A percentile compares a stretch with the other conserved stretches of the same genome.
phyloP scores from a whole-genome alignment of 441 rosid genomes.

The Mallotus repandus region DNA sequence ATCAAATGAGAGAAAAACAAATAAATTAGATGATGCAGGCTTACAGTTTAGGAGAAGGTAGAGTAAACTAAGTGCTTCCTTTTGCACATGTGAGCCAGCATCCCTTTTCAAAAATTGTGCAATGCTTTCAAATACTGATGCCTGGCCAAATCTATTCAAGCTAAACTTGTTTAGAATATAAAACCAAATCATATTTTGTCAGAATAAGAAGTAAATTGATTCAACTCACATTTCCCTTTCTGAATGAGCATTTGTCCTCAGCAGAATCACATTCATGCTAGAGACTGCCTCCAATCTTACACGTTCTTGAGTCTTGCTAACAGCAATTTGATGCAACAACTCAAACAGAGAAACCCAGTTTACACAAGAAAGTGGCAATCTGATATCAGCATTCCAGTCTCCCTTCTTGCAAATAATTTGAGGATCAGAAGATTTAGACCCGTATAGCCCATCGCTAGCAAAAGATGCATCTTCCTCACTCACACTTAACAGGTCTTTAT shows the following conservation, averaged over 20 bases:
- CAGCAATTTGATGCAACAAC: conserved; percentile 48
- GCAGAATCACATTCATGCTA: conserved; percentile 71
- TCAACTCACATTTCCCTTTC: conserved; percentile 70
- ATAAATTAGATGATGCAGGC: conserved; percentile 18
- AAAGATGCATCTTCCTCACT: conserved; percentile 31
- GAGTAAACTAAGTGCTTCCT: conserved; percentile 62
- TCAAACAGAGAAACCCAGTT: conserved; percentile 63
- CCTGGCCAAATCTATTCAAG: conserved; percentile 53
- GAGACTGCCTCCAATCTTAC: conserved; percentile 68
- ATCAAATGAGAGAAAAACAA: not conserved
- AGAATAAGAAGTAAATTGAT: conserved; percentile 12
- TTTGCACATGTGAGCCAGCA: conserved; percentile 57
- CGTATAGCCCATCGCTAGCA: conserved; percentile 21
- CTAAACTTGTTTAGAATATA: conserved; percentile 15
- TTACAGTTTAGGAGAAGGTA: conserved; percentile 77
- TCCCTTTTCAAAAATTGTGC: conserved; percentile 57
- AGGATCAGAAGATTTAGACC: conserved; percentile 27
- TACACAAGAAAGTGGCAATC: conserved; percentile 39
- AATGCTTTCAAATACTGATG: conserved; percentile 47
- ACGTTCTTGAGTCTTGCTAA: conserved; percentile 48
- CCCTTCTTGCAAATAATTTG: conserved; percentile 32
- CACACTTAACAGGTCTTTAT: conserved; percentile 27
- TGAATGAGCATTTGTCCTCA: conserved; percentile 54
- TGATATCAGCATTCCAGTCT: conserved; percentile 24
- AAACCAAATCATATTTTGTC: conserved; percentile 2